Percentiles rank a stretch among this genome's conserved stretches.
phyloP scores from a whole-genome alignment of 2,329 filamentous ascomycete species.

The Aureobasidium sp. region DNA sequence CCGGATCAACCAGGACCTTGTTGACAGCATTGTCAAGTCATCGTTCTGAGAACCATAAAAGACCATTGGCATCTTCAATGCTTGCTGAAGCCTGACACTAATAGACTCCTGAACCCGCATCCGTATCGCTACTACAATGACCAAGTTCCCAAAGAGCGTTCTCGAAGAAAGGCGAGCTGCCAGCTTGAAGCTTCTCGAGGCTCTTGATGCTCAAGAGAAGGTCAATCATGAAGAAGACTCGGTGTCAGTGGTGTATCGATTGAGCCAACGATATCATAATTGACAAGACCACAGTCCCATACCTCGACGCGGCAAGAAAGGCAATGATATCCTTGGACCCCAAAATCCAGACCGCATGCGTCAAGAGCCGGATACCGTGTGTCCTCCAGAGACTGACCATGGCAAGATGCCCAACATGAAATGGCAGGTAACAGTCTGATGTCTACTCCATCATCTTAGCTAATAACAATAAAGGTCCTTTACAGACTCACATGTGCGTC shows the following conservation, averaged over 20 bases:
- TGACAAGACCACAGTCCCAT: constrained; percentile 37
- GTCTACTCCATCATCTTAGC: not conserved
- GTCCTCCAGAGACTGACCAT: constrained; percentile 64
- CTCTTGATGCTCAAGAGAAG: constrained; percentile 1
- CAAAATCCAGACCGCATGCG: constrained; percentile 59
- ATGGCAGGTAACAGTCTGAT: constrained; percentile 37
- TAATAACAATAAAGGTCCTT: constrained; percentile 27
- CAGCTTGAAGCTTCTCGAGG: not conserved
- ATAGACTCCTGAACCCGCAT: not conserved
- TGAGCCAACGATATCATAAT: not conserved
- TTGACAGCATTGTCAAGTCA: not conserved
- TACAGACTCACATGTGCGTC: constrained; percentile 38
- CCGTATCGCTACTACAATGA: not conserved
- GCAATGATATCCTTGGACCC: constrained; percentile 59
- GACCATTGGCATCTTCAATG: not conserved
- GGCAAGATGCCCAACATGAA: constrained; percentile 62
- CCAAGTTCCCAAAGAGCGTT: constrained; percentile 15
- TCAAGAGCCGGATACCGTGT: constrained; percentile 62
- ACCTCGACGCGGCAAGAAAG: constrained; percentile 54
- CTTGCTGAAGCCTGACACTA: not conserved
- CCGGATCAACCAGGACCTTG: not conserved
- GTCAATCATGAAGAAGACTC: not conserved
- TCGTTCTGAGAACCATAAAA: not conserved
- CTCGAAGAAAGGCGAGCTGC: constrained; percentile 22
- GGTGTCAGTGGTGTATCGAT: not conserved